A percentile compares a stretch with the other conserved stretches of the same genome.
Evolutionary conservation across 2,329 filamentous ascomycete species (phyloP).

Genomic region (Alternaria hordeiaustralica): DNA sequence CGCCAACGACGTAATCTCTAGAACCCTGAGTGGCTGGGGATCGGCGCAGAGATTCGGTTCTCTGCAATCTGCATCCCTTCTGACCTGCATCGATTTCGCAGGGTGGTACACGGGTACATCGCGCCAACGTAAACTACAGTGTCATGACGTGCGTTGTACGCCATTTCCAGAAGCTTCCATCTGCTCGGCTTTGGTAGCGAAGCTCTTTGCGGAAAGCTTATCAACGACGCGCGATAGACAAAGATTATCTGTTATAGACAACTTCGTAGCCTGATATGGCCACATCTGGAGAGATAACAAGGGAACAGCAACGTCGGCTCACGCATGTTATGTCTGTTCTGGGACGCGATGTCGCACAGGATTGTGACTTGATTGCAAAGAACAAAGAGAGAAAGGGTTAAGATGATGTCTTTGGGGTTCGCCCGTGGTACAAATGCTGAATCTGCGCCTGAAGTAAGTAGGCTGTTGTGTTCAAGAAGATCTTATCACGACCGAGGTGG

Average conservation of each 20-base stretch:
- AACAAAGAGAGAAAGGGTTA: not conserved
- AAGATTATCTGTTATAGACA: not conserved
- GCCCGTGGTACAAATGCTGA: not conserved
- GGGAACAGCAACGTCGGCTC: not conserved
- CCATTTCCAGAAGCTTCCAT: not conserved
- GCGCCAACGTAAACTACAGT: not conserved
- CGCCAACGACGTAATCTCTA: conserved; percentile 22
- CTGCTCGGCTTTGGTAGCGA: not conserved
- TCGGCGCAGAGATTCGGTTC: not conserved
- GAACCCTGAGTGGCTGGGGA: conserved; percentile 9
- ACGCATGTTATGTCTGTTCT: not conserved
- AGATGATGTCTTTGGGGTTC: not conserved
- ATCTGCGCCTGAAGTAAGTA: not conserved
- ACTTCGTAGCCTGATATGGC: not conserved
- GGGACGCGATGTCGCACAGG: not conserved
- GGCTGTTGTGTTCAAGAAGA: not conserved
- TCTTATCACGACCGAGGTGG: not conserved
- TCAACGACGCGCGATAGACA: not conserved
- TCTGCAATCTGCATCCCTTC: not conserved
- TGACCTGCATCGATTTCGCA: conserved; percentile 10
- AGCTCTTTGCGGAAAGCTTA: not conserved
- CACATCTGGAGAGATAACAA: not conserved
- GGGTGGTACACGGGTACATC: not conserved
- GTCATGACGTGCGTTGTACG: not conserved
- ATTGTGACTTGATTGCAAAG: not conserved